Evolutionary conservation across 495 filamentous ascomycete genomes (phyloP).

Genomic region (Parmelia sp.): DNA sequence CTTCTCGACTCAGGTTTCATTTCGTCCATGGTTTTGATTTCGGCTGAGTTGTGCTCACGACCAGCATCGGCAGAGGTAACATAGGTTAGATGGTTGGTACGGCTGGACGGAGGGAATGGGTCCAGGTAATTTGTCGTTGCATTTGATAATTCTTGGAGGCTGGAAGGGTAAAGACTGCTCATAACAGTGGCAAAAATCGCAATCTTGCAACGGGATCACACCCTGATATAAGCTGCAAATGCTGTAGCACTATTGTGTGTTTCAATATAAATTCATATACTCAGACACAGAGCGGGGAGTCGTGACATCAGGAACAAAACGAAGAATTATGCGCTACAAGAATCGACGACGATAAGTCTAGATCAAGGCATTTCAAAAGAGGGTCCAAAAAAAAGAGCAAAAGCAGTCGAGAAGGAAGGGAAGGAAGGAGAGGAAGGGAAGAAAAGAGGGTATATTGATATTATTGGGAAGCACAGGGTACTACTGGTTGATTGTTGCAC

Average conservation of each 20-base stretch:
- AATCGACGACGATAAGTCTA: not conserved
- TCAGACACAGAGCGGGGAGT: not conserved
- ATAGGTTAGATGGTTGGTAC: not conserved
- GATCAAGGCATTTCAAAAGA: not conserved
- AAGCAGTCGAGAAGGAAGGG: not conserved
- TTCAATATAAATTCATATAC: not conserved
- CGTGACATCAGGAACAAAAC: not conserved
- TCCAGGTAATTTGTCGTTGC: not conserved
- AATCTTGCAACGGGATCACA: not conserved
- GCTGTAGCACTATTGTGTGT: not conserved
- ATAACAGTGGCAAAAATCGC: conserved; percentile 2
- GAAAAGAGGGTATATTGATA: not conserved
- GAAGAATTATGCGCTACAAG: not conserved
- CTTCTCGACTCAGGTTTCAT: conserved; percentile 16
- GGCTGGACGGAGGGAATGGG: conserved; percentile 2
- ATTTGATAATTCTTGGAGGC: conserved; percentile 1
- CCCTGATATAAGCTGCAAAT: not conserved
- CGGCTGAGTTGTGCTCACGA: conserved; percentile 4
- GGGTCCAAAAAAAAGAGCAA: not conserved
- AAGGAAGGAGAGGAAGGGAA: not conserved
- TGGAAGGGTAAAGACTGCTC: conserved; percentile 6
- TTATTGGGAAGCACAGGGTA: not conserved
- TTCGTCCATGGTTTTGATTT: not conserved
- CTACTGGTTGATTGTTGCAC: not conserved
- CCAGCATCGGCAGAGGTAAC: conserved; percentile 4